Conservation (phyloP, 2,329 filamentous ascomycete species). For the Rhexocercosporidium sp. region DNA sequence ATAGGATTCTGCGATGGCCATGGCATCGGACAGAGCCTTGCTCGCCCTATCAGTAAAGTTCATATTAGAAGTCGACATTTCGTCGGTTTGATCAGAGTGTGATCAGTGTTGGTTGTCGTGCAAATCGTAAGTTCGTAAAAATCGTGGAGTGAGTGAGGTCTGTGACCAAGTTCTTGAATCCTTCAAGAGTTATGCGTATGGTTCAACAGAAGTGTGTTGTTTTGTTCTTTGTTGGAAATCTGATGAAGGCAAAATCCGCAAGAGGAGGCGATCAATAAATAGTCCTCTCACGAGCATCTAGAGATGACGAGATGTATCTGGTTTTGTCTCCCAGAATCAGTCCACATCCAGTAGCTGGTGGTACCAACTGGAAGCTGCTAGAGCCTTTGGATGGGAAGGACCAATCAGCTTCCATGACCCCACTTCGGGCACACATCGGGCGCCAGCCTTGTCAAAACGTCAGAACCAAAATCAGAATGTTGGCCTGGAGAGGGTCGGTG, state of each 20-base stretch:
- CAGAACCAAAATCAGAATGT: too few relatives aligned
- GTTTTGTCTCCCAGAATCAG: slow-evolving; percentile 18
- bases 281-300: not conserved
- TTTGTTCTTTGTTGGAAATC: not conserved
- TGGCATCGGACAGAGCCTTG: slow-evolving; percentile 87
- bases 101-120: slow-evolving; percentile 28
- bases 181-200: not conserved
- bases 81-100: slow-evolving; percentile 42
- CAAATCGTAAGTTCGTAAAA: slow-evolving; percentile 5
- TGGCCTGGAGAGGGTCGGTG: not conserved
- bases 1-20: slow-evolving; percentile 86
- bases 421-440: not conserved
- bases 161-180: not conserved
- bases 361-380: slow-evolving; percentile 20
- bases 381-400: slow-evolving; percentile 2
- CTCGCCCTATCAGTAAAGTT: slow-evolving; percentile 94
- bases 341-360: too few relatives aligned
- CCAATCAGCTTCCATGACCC: not conserved
- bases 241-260: not conserved
- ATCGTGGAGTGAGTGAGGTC: slow-evolving; percentile 4
- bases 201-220: not conserved
- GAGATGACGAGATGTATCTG: slow-evolving; percentile 17
- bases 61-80: slow-evolving; percentile 74
- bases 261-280: slow-evolving; percentile 7
- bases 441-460: not conserved